These are phyloP conservation scores for Apophysomyces trapeziformis DNA, from an alignment of 371 early-diverging fungal species.

Conservation along the genomic window DNA sequence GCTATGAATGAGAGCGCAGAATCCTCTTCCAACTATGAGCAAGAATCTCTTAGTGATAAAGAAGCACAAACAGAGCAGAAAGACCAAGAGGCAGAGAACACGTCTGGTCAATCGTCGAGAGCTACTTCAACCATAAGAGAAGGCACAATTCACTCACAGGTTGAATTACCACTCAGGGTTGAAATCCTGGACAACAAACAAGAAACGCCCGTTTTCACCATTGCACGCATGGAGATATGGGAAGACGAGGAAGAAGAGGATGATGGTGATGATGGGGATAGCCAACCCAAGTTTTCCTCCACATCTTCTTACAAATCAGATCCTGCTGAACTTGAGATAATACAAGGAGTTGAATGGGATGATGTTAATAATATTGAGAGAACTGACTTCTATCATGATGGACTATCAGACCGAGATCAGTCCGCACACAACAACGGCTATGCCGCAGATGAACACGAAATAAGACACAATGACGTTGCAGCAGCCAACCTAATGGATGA, in stretches of 20 bases:
- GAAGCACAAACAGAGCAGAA: background rate
- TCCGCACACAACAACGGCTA: too few relatives aligned
- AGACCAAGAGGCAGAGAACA: background rate
- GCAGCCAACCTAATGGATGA: too few relatives aligned
- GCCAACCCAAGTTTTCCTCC: background rate
- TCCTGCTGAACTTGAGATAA: background rate
- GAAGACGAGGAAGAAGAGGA: background rate
- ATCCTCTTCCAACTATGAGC: background rate
- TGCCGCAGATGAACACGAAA: too few relatives aligned
- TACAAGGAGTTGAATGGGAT: background rate
- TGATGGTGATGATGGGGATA: background rate
- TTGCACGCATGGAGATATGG: conserved; percentile 1
- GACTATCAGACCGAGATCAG: too few relatives aligned
- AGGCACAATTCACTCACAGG: background rate
- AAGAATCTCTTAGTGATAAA: background rate
- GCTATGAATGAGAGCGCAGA: conserved; percentile 47
- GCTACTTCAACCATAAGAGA: background rate
- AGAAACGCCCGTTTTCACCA: background rate
- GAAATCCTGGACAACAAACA: background rate
- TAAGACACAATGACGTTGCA: background rate
- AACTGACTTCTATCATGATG: background rate
- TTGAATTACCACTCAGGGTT: background rate
- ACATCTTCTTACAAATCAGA: background rate
- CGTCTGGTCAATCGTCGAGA: background rate
- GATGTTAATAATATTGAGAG: background rate